Evolutionary conservation across 768 basidiomycete species (phyloP).

Genomic region (Termitomyces eurrhizus): DNA sequence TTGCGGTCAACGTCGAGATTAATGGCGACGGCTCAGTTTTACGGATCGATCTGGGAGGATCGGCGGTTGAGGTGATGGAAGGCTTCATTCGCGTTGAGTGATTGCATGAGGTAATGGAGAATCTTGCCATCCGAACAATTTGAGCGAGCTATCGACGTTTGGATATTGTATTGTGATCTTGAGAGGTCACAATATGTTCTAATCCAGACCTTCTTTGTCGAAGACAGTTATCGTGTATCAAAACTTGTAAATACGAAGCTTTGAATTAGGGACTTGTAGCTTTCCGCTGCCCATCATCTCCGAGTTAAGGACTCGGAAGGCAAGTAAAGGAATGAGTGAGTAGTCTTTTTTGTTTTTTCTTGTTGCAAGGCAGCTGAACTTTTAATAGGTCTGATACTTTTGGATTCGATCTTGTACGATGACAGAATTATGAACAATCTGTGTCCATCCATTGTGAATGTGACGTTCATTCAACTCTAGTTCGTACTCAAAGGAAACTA

Average conservation of each 20-base stretch:
- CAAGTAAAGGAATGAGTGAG: constrained; percentile 51
- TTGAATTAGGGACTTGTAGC: no score
- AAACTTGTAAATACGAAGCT: no score
- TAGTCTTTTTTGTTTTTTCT: background rate
- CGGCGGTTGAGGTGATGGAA: constrained; percentile 37
- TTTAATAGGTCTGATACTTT: constrained; percentile 64
- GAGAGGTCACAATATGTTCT: background rate
- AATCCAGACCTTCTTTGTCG: background rate
- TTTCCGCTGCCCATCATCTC: constrained; percentile 58
- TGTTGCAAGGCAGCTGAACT: background rate
- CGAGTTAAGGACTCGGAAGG: constrained; percentile 39
- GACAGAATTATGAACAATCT: constrained; percentile 47
- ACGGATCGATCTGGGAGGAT: constrained; percentile 33
- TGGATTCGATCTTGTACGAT: constrained; percentile 54
- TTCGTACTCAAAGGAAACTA: constrained; percentile 53
- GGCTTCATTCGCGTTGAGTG: constrained; percentile 20
- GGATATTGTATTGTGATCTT: background rate
- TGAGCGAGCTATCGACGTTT: background rate
- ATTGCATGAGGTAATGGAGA: background rate
- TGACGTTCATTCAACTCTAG: constrained; percentile 25
- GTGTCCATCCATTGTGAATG: constrained; percentile 32
- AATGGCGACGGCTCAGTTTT: constrained; percentile 24
- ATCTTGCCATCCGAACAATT: background rate
- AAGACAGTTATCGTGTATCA: constrained; percentile 20
- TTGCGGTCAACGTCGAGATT: constrained; percentile 33